Base-by-base conservation (phyloP, 805 yeast genomes). In the Barnettozyma vustinii region DNA sequence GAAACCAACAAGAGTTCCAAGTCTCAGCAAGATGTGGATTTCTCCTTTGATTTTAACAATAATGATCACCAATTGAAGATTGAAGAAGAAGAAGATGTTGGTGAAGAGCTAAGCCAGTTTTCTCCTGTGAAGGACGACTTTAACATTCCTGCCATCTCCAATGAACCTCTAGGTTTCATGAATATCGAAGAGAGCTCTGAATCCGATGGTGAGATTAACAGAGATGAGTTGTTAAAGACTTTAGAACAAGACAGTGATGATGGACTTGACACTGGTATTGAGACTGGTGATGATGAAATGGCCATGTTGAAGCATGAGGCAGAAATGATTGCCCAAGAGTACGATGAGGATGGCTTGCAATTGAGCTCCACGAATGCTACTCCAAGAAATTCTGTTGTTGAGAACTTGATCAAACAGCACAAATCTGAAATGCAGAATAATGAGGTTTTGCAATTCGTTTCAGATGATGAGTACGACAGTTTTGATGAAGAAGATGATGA, bases 161-260 rank as follows among this genome's bases (percentile, higher is more conserved):
- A 51, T 42, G 60, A 57, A 44, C 53, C 61, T n/a, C 33, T 55
- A 26, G 58, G 60, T 0, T 52, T 58, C 18, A 55, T 56, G 39
- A 55, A 52, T 37, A 57, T 57, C 46, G 64, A 61, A 37, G 66
- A 62, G 33, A 62, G 61, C 30, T 60, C 68, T 25, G 65, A 61
- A 32, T 78, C 84, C 0, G 89, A 81, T 49, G 88, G 80, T 10
- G 91, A 82, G 57, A 81, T 83, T 56, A 67, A 64, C 52, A 71
- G 74, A 42, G 76, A 76, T 49, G 77, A 73, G 49, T 64, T 72
- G 42, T 66, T 74, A 35, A 53, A 64, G 32, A 59, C 68, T 2
- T 55, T 67, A 42, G 67, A 59, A 40, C 69, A 67, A 42, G 67
- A 65, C 21, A 57, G 64, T 40, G 51, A 44, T 40, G 67, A 61